Evolutionary conservation across 768 basidiomycete species (phyloP).

Genomic region (Piloderma croceum): DNA sequence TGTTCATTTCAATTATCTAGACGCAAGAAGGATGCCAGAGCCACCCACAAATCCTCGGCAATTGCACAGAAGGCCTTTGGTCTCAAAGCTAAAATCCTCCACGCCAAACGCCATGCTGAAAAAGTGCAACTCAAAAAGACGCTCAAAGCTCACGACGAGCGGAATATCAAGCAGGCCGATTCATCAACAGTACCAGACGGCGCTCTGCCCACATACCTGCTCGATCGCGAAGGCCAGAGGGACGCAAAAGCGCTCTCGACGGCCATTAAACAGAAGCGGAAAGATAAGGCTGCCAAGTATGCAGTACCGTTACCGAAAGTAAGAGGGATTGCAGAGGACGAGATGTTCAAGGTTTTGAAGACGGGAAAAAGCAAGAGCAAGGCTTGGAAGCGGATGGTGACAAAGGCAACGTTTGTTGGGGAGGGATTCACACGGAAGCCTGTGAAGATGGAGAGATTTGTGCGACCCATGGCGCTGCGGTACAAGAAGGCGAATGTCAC

Average conservation of each 20-base stretch:
- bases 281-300: conserved; percentile 98
- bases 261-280: conserved; percentile 97
- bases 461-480: conserved; percentile 94
- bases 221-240: conserved; percentile 97
- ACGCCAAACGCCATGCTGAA: conserved; percentile 92
- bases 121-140: conserved; percentile 99
- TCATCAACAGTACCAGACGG: conserved; percentile 77
- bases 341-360: conserved; percentile 99
- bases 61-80: conserved; percentile 92
- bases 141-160: conserved; percentile 98
- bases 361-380: conserved; percentile 96
- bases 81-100: conserved; percentile 95
- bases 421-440: conserved; percentile 98
- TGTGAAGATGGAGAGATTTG: conserved; percentile 97
- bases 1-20: conserved; percentile 31
- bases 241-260: conserved; percentile 94
- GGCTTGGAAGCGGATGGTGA: conserved; percentile 99
- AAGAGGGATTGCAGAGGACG: conserved; percentile 96
- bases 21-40: conserved; percentile 78
- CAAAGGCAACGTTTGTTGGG: conserved; percentile 98
- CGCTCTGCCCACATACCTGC: conserved; percentile 90
- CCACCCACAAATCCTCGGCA: conserved; percentile 71
- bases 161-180: conserved; percentile 94
- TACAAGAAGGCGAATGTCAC: conserved; percentile 99
- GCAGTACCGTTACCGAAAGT: conserved; percentile 96